Conservation (phyloP, 2,329 filamentous ascomycete genomes). For the Amylocarpus encephaloides region DNA sequence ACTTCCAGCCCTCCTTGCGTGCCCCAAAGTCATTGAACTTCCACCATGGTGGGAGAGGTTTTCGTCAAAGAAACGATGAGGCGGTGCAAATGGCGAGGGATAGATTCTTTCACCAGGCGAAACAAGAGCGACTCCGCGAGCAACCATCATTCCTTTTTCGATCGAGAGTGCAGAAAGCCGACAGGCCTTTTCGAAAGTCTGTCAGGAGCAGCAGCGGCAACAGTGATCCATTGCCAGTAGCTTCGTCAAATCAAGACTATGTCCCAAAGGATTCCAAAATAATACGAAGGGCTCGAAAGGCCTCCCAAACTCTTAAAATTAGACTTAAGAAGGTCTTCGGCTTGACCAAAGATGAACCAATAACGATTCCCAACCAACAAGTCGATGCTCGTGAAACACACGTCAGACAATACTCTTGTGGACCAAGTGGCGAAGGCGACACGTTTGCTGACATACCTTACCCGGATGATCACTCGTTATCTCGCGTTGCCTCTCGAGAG, state of each 20-base stretch:
- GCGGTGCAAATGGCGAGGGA: constrained; percentile 35
- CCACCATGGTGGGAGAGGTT: constrained; percentile 32
- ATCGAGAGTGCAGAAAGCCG: constrained; percentile 30
- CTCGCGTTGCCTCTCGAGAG: constrained; percentile 42
- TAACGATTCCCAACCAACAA: constrained; percentile 45
- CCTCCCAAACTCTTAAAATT: constrained; percentile 54
- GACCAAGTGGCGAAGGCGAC: constrained; percentile 27
- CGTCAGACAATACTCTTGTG: constrained; percentile 22
- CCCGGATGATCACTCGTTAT: constrained; percentile 40
- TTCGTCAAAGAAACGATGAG: constrained; percentile 30
- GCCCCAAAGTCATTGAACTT: constrained; percentile 52
- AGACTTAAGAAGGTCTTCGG: constrained; percentile 55
- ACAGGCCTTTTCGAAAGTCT: constrained; percentile 41
- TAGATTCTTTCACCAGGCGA: constrained; percentile 32
- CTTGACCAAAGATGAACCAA: constrained; percentile 33
- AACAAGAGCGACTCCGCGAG: constrained; percentile 34
- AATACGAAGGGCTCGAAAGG: constrained; percentile 50
- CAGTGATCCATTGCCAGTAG: constrained; percentile 30
- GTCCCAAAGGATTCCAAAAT: constrained; percentile 34
- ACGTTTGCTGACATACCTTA: constrained; percentile 31
- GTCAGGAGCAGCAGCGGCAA: constrained; percentile 41
- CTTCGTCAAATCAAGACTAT: constrained; percentile 20
- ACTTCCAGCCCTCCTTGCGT: constrained; percentile 32
- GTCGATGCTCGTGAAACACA: constrained; percentile 38
- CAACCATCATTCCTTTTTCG: constrained; percentile 42